Evolutionary conservation across 208 protist genomes (phyloP), one percentile per base, ranked within the genome.

Genomic region (Endotrypanum monterogeii): DNA sequence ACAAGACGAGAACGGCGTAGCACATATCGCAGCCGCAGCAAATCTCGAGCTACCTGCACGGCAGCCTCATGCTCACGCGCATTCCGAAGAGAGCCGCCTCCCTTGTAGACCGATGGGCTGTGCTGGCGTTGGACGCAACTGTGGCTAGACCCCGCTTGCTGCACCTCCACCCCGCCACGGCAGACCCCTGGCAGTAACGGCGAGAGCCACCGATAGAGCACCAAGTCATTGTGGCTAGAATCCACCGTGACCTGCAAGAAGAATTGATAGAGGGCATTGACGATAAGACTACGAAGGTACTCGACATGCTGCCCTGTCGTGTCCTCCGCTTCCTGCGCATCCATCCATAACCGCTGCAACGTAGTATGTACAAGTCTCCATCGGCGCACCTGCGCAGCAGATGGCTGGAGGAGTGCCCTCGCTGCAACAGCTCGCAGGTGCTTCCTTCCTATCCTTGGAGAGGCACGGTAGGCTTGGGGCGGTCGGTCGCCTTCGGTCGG

Each of bases 191-290:
- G 23, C 30, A 70, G 32, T 23, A 69, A 39, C 30, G 70, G 81
- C 23, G 74, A 35, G 16, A 94, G 76, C 83, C 83, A 91, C 2
- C 67, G 79, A 50, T 78, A 82, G 56, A 94, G 75, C 32, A 86
- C 80, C 35, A 87, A 12, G 50, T 91, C 87, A 54, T 84, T 55
- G 46, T 63, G 73, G 66, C 77, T 89, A 25, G 79, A 62, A 23
- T 83, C 80, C 6, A 92, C 87, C 7, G 62, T 46, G 11, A 94
- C 80, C 20, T 74, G 56, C 12, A 94, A 67, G 44, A 83, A 94
- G 50, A 92, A 85, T 35, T 89, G 78, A 54, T 89, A 85, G 11
- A 94, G 70, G 2, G 78, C 82, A 32, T 58, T 76, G 32, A 94
- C 76, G 14, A 92, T 68, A 1, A 80, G 5, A 12, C 58, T 70